Percentiles rank a stretch among this genome's conserved stretches.
Conservation (phyloP, 148 eudicot genomes). For the Rhododendron simsii region DNA sequence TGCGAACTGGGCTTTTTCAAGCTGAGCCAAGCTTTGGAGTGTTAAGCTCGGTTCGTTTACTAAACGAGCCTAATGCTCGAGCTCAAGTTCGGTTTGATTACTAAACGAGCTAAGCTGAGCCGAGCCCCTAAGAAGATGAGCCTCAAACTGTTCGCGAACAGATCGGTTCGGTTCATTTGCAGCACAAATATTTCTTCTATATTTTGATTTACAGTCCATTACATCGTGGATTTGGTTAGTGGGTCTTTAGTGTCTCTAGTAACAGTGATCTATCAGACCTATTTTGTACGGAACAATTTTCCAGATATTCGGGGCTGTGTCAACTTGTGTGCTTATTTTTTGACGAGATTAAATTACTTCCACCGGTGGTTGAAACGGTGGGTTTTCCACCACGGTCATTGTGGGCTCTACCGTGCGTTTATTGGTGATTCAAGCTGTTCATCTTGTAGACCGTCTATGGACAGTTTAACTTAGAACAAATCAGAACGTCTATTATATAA, state of each 20-base stretch:
- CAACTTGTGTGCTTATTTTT: too few species aligned
- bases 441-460: too few species aligned
- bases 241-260: background rate
- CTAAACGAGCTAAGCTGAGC: too few species aligned
- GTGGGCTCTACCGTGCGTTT: background rate
- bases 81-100: too few species aligned
- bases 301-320: background rate
- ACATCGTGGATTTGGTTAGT: background rate
- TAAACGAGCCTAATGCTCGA: too few species aligned
- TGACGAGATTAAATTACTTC: background rate
- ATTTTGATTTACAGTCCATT: background rate
- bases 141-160: too few species aligned
- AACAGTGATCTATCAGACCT: background rate
- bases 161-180: too few species aligned
- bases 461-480: background rate
- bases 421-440: background rate
- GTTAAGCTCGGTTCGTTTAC: too few species aligned
- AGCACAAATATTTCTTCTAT: background rate
- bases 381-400: too few species aligned
- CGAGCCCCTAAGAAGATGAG: too few species aligned
- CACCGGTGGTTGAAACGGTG: background rate
- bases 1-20: too few species aligned
- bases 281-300: background rate
- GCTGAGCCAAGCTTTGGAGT: too few species aligned
- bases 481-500: background rate